Percentiles rank a stretch among this genome's conserved stretches.
These are phyloP conservation scores for Yamagishiella unicocca DNA, from an alignment of 139 green algal genomes.

Conservation along the genomic window DNA sequence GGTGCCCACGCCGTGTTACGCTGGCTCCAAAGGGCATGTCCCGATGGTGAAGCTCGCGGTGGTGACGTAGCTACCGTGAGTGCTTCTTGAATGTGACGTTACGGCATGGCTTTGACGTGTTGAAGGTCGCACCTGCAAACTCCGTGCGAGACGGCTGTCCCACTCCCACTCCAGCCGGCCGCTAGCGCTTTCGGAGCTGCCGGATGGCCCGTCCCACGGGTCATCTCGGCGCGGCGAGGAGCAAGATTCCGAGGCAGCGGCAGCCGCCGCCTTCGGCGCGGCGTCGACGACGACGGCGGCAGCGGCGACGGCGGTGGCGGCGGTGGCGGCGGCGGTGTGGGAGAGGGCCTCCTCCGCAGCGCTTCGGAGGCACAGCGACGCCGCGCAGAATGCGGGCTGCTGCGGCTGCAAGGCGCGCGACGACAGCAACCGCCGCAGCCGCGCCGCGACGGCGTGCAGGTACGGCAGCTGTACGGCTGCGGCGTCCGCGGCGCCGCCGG, in stretches of 20 bases:
- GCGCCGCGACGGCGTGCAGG: not conserved
- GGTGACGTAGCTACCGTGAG: too few relatives aligned
- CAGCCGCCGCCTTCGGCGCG: not conserved
- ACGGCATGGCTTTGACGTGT: too few relatives aligned
- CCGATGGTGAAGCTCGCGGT: too few relatives aligned
- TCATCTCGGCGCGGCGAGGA: not conserved
- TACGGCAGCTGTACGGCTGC: not conserved
- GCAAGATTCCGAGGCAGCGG: not conserved
- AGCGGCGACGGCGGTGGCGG: not conserved
- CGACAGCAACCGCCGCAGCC: slow-evolving; percentile 22
- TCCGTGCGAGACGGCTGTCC: not conserved
- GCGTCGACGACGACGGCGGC: not conserved
- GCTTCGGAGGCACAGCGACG: slow-evolving; percentile 36
- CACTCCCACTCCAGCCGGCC: not conserved
- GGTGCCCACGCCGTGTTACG: too few relatives aligned
- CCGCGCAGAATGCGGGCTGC: slow-evolving; percentile 8
- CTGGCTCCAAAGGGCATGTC: too few relatives aligned
- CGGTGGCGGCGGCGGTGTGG: not conserved
- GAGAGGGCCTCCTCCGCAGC: slow-evolving; percentile 25
- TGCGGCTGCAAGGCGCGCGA: slow-evolving; percentile 7
- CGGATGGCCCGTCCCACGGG: not conserved
- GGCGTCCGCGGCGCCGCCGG: not conserved
- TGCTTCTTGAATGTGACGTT: too few relatives aligned
- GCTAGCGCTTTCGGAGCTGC: not conserved
- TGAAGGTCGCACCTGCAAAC: not conserved